Evolutionary conservation across 2,329 filamentous ascomycete genomes (phyloP), one percentile per base, ranked within the genome.

Genomic region (Fusarium protoensiforme): DNA sequence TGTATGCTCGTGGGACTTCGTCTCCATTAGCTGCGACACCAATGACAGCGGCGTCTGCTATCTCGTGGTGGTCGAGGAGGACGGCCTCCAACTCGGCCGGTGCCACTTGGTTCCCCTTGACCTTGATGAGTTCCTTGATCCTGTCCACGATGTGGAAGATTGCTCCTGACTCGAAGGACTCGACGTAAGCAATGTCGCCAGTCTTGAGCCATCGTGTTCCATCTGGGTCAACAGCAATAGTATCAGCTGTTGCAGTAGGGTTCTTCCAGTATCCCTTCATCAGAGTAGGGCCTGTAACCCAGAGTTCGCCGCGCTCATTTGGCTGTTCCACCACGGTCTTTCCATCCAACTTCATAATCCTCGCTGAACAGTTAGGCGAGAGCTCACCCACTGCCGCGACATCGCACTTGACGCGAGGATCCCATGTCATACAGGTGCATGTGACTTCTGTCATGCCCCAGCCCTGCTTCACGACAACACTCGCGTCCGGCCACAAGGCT

Each of bases 381-480:
- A 74, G 24, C 43, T 75, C 77, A 10, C 77, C 77, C 0, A 78
- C 76, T 1, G 75, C 71, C 9, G 61, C 58, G 5, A 64, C 56
- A 7, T 65, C 61, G 16, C 33, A 56, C 8, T 20, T 9, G 0
- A 33, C 38, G 76, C 95, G 96, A n/a, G 93, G 87, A 68, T 93
- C 86, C 87, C 90, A 94, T 4, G 86, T 86, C 22, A 93, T 86
- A 16, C 89, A 85, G 0, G 92, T 90, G 79, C 93, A 96, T 0
- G 94, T 96, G 2, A 89, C 82, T 79, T 96, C 94, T 1, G 94
- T 96, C 94, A 97, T 96, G 5, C 94, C 94, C 92, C 93, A 97
- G 2, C 93, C 94, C 80, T 96, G 94, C 78, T 84, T 83, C 9
- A 87, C 71, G 0, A 69, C 67, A 11, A 88, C 62, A 1, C 77